phyloP scores from a whole-genome alignment of 768 basidiomycete species.

The Psilocybe cyanescens region DNA sequence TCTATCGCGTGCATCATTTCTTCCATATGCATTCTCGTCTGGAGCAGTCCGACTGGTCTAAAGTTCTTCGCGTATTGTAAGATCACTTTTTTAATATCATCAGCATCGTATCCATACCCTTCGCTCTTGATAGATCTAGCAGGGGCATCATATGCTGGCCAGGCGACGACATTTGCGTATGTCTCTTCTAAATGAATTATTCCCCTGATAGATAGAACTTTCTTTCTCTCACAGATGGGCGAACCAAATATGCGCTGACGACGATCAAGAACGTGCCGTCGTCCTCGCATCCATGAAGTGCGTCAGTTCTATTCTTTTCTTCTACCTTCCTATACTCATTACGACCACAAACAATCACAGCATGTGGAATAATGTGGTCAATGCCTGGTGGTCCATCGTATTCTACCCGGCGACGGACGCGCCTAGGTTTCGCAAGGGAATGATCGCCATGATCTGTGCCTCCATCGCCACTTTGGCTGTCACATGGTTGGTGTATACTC shows the following conservation, averaged over 20 bases:
- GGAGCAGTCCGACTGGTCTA: slow-evolving; percentile 60
- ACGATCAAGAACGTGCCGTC: slow-evolving; percentile 69
- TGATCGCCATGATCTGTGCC: slow-evolving; percentile 69
- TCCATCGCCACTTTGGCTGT: slow-evolving; percentile 57
- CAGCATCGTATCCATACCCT: not conserved
- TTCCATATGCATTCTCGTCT: slow-evolving; percentile 62
- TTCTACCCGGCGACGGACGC: slow-evolving; percentile 79
- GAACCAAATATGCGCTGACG: slow-evolving; percentile 76
- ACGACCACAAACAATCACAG: slow-evolving; percentile 30
- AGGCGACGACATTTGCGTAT: slow-evolving; percentile 76
- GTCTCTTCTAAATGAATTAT: slow-evolving; percentile 24
- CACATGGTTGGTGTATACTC: slow-evolving; percentile 59
- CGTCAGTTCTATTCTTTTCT: slow-evolving; percentile 10
- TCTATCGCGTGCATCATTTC: slow-evolving; percentile 54
- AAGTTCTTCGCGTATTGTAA: slow-evolving; percentile 79
- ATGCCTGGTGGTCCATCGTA: slow-evolving; percentile 73
- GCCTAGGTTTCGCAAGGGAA: slow-evolving; percentile 67
- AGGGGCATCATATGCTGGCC: slow-evolving; percentile 74
- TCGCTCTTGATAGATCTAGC: slow-evolving; percentile 44
- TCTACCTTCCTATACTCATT: not conserved
- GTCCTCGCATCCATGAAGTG: slow-evolving; percentile 82
- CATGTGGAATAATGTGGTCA: slow-evolving; percentile 72
- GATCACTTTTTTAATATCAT: slow-evolving; percentile 20
- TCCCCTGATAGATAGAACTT: not conserved
- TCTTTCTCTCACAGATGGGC: slow-evolving; percentile 56